Evolutionary conservation across 495 filamentous ascomycete genomes (phyloP), one percentile per base, ranked within the genome.

Genomic region (Lentithecium fluviatile): DNA sequence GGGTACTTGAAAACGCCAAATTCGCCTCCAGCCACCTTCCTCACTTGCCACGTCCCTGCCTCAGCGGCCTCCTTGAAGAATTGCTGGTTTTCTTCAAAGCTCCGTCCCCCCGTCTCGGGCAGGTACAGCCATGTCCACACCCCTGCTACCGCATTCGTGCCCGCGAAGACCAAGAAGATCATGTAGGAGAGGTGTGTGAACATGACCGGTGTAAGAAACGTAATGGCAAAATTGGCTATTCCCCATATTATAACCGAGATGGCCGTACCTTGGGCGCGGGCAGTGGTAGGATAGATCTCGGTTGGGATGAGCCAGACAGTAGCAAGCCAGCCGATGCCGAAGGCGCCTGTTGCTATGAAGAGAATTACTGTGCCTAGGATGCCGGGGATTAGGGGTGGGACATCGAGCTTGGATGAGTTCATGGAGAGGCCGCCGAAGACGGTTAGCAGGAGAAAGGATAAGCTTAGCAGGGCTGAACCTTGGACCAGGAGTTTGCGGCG

Each of bases 221-320:
- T 84, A 53, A 83, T 74, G 8, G 74, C 69, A 60, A 82, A 83
- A 60, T 84, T 84, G 20, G 79, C 78, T 23, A 83, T 42, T 3
- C 82, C 82, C 82, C 82, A 84, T 48, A 82, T 70, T 37, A 83
- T 75, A 40, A 83, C 80, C 13, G 70, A 75, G 45, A 83, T 72
- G 43, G 80, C 77, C 26, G 77, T 75, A 6, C 79, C 82, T 66
- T 79, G 77, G 17, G 81, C 81, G 23, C 82, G 72, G 11, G 82
- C 79, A 12, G 75, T 76, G 21, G 73, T 79, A 10, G 82, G 78
- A 62, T 76, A 83, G 58, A 84, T 83, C 60, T 84, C 81, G 0
- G 82, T 84, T 2, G 82, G 82, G 50, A 84, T 82, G 13, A 83
- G 69, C 82, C 80, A 84, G 42, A 77, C 73, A 6, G 82, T 77